Percentiles rank a stretch among this genome's conserved stretches.
Conservation (phyloP, 306 rosid genomes). For the Ormosia semicastrata region DNA sequence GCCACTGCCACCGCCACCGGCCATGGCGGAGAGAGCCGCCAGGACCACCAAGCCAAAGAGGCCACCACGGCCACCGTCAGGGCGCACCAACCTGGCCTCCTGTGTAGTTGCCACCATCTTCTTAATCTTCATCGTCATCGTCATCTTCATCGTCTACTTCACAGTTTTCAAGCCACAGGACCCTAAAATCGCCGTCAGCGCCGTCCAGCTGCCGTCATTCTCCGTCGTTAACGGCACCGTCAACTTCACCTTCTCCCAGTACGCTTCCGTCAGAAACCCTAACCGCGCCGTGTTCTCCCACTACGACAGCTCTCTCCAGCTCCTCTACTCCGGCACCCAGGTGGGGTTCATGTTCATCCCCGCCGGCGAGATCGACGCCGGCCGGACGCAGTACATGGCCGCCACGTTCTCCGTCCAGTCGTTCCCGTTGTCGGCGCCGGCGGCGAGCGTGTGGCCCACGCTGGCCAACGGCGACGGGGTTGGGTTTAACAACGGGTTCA, state of each 20-base stretch:
- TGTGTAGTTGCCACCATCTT: conserved; percentile 87
- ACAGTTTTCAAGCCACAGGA: conserved; percentile 86
- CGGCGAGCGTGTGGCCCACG: conserved; percentile 34
- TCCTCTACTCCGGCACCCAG: conserved; percentile 74
- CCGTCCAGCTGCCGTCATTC: conserved; percentile 87
- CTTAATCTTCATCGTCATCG: conserved; percentile 68
- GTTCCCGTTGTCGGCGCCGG: conserved; percentile 64
- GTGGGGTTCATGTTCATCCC: conserved; percentile 99
- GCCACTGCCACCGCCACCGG: conserved; percentile 1
- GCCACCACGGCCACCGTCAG: conserved; percentile 70
- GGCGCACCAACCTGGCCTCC: conserved; percentile 88
- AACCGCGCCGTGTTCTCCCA: conserved; percentile 78
- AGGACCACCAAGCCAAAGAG: conserved; percentile 20
- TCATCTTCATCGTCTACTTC: conserved; percentile 73
- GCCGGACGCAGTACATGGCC: conserved; percentile 79
- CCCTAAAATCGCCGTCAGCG: conserved; percentile 71
- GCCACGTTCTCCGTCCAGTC: conserved; percentile 81
- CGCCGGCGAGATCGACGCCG: conserved; percentile 85
- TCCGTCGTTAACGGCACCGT: conserved; percentile 73
- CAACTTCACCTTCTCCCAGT: conserved; percentile 88
- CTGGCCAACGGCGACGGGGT: conserved; percentile 33
- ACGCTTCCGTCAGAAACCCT: conserved; percentile 78
- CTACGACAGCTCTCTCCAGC: conserved; percentile 87
- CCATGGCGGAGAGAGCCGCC: conserved; percentile 23
- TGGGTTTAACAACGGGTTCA: conserved; percentile 37